Evolutionary conservation across 805 yeast species (phyloP).

Genomic region (Pichia insulana): DNA sequence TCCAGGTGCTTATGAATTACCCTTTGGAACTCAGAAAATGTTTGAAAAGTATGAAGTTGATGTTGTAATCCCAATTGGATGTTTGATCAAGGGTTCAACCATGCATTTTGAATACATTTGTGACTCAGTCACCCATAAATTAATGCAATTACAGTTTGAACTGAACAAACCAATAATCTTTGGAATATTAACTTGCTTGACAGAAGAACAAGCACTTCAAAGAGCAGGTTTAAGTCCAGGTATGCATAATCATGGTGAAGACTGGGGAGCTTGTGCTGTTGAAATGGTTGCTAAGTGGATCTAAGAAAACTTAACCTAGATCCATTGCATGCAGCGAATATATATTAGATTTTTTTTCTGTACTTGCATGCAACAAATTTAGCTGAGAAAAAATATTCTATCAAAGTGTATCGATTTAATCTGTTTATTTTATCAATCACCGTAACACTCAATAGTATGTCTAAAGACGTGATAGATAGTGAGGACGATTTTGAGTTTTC

Average conservation of each 20-base stretch:
- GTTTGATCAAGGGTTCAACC: conserved; percentile 89
- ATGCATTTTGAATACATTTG: conserved; percentile 98
- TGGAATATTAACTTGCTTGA: conserved; percentile 87
- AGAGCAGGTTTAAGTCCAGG: conserved; percentile 79
- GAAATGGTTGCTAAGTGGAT: conserved; percentile 65
- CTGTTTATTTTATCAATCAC: too few species aligned
- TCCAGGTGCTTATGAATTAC: conserved; percentile 94
- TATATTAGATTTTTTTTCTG: too few species aligned
- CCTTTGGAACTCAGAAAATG: conserved; percentile 61
- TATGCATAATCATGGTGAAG: conserved; percentile 94
- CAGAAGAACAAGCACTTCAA: conserved; percentile 87
- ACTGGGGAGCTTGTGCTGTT: conserved; percentile 99
- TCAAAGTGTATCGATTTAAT: too few species aligned
- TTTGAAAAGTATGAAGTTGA: conserved; percentile 49
- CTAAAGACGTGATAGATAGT: not conserved
- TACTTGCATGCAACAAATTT: too few species aligned
- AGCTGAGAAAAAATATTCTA: too few species aligned
- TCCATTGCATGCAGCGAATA: too few species aligned
- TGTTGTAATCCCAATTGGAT: conserved; percentile 90
- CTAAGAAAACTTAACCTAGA: not conserved
- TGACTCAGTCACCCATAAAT: conserved; percentile 75
- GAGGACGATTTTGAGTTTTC: conserved; percentile 6
- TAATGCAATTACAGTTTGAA: conserved; percentile 73
- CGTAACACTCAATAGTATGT: not conserved
- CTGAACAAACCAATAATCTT: conserved; percentile 76